These are phyloP conservation scores for Lagenidium sp. DNA, from an alignment of 352 stramenopile species.

Conservation along the genomic window DNA sequence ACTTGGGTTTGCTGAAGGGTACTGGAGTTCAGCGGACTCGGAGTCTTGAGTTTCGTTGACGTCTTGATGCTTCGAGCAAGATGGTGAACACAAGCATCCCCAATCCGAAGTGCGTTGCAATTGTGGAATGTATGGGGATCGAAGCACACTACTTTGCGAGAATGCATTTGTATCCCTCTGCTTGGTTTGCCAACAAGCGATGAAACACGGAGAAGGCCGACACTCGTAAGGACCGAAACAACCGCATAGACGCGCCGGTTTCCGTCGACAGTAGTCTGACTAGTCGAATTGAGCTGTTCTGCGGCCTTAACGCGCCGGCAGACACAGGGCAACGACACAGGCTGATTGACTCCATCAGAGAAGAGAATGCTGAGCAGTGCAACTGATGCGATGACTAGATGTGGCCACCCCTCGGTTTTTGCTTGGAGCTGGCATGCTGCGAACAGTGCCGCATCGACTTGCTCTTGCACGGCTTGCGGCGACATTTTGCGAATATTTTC, in stretches of 20 bases:
- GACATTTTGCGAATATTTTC: background rate
- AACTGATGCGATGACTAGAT: slow-evolving; percentile 39
- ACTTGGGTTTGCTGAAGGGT: background rate
- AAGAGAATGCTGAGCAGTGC: slow-evolving; percentile 51
- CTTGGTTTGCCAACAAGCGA: background rate
- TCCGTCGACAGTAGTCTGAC: slow-evolving; percentile 20
- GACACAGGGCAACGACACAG: slow-evolving; percentile 19
- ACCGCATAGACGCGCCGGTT: slow-evolving; percentile 63
- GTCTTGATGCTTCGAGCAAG: background rate
- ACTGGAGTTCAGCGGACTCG: too few relatives aligned
- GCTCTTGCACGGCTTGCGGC: background rate
- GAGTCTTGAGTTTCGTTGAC: background rate
- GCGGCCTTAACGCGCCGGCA: slow-evolving; percentile 37
- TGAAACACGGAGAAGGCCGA: slow-evolving; percentile 33
- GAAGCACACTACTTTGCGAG: background rate
- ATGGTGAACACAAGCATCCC: background rate
- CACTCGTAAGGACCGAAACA: slow-evolving; percentile 44
- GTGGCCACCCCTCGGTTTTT: slow-evolving; percentile 32
- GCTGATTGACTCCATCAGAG: slow-evolving; percentile 3
- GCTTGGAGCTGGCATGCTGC: slow-evolving; percentile 37
- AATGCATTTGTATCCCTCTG: background rate
- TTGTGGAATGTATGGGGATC: background rate
- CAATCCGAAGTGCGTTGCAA: background rate
- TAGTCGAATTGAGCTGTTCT: slow-evolving; percentile 17
- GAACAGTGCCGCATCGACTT: slow-evolving; percentile 36